phyloP scores from a whole-genome alignment of 208 protist species.

The Crithidia sp. region DNA sequence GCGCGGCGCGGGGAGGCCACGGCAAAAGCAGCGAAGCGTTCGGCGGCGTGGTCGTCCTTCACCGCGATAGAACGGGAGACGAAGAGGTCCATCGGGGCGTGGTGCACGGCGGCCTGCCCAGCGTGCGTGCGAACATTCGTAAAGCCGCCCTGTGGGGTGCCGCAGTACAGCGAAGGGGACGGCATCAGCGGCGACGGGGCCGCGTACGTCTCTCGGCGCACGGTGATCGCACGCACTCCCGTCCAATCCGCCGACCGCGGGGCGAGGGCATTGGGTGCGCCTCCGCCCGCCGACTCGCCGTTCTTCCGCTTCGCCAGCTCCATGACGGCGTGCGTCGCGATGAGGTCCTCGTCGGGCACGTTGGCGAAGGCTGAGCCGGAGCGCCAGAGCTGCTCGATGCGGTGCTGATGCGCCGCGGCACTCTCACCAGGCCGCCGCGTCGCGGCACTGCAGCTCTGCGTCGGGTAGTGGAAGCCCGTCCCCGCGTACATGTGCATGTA shows the following conservation, averaged over 20 bases:
- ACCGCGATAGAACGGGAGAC: conserved; percentile 13
- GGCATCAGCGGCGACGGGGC: conserved; percentile 35
- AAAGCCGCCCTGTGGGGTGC: conserved; percentile 35
- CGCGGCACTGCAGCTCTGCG: conserved; percentile 39
- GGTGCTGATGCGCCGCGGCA: conserved; percentile 17
- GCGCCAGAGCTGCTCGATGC: conserved; percentile 31
- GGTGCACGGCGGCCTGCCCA: conserved; percentile 19
- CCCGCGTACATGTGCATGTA: conserved; percentile 33
- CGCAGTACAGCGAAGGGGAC: conserved; percentile 44
- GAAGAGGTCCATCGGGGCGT: conserved; percentile 10
- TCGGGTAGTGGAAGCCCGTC: conserved; percentile 31
- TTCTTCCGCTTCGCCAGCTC: conserved; percentile 35
- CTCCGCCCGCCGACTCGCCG: neutral
- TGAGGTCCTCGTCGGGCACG: conserved; percentile 41
- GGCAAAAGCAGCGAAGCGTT: conserved; percentile 6
- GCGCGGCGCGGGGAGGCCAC: conserved; percentile 14
- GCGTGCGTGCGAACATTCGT: conserved; percentile 22
- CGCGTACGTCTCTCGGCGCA: conserved; percentile 39
- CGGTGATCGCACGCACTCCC: conserved; percentile 21
- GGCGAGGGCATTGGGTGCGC: neutral
- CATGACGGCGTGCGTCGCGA: conserved; percentile 25
- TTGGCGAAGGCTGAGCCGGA: conserved; percentile 18
- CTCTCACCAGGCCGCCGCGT: conserved; percentile 25
- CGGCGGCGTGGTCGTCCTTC: conserved; percentile 13
- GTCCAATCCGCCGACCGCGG: conserved; percentile 16